Evolutionary conservation across 257 asterid genomes (phyloP).

Genomic region (Cynanchum wilfordii): DNA sequence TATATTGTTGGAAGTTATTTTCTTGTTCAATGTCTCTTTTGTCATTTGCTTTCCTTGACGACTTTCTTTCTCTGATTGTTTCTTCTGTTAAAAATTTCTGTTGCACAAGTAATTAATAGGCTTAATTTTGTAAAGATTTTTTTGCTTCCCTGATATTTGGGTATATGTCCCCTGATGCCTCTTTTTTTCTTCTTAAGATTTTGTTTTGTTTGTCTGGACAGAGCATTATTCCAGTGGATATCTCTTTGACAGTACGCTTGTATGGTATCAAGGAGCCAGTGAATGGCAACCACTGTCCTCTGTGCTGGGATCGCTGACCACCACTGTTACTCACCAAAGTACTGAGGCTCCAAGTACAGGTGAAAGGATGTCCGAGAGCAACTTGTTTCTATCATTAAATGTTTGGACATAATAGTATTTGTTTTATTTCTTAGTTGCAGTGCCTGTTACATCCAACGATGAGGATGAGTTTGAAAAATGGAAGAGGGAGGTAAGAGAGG

Average conservation of each 20-base stretch:
- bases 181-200: conserved; percentile 27
- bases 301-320: conserved; percentile 43
- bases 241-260: conserved; percentile 56
- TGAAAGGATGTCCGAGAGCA: conserved; percentile 15
- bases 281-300: conserved; percentile 76
- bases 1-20: conserved; percentile 4
- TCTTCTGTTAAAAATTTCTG: conserved; percentile 23
- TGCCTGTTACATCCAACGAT: conserved; percentile 39
- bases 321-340: conserved; percentile 32
- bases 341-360: conserved; percentile 37
- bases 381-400: conserved; percentile 3
- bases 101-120: conserved; percentile 27
- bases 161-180: conserved; percentile 3
- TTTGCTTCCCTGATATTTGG: conserved; percentile 36
- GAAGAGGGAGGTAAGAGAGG: conserved; percentile 79
- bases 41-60: conserved; percentile 23
- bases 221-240: conserved; percentile 82
- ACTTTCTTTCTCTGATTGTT: conserved; percentile 10
- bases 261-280: conserved; percentile 79
- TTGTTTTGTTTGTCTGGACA: conserved; percentile 51
- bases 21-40: conserved; percentile 14
- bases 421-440: conserved; percentile 26
- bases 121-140: conserved; percentile 27
- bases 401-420: conserved; percentile 7
- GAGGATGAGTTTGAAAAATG: conserved; percentile 90